Evolutionary conservation across 345 rosid species (phyloP).

Genomic region (Arabis hirsuta): DNA sequence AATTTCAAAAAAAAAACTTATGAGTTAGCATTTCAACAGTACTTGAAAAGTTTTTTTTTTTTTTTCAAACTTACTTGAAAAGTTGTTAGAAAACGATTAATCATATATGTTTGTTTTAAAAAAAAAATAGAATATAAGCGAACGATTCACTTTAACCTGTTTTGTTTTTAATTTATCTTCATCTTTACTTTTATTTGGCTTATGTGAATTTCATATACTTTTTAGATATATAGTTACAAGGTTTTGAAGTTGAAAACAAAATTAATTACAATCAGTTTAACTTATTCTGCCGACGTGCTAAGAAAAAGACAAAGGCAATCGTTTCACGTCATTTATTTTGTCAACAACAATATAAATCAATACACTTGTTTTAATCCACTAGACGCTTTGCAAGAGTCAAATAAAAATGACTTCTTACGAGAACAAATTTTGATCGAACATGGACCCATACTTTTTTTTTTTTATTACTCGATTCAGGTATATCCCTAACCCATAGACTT

Average conservation of each 20-base stretch:
- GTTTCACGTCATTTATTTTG: conserved; percentile 21
- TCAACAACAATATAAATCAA: conserved; percentile 2
- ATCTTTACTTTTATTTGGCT: no score
- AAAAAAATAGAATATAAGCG: no score
- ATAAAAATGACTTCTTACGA: background rate
- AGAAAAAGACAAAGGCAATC: conserved; percentile 18
- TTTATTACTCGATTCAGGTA: conserved; percentile 22
- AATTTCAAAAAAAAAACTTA: no score
- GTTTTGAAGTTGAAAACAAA: background rate
- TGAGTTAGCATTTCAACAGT: no score
- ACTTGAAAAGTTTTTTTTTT: no score
- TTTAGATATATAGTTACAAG: background rate
- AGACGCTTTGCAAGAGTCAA: conserved; percentile 23
- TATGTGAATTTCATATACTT: no score
- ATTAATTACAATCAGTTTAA: background rate
- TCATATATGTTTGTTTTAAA: no score
- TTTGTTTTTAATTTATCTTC: no score
- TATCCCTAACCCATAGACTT: conserved; percentile 4
- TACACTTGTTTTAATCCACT: conserved; percentile 5
- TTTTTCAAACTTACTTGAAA: no score
- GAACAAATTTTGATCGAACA: background rate
- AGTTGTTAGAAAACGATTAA: no score
- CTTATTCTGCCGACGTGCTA: conserved; percentile 31
- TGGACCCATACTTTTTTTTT: conserved; percentile 18
- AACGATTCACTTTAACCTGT: no score